Percentiles rank a stretch among this genome's conserved stretches.
Evolutionary conservation across 2,329 filamentous ascomycete species (phyloP).

Genomic region (Aspergillus sp.): DNA sequence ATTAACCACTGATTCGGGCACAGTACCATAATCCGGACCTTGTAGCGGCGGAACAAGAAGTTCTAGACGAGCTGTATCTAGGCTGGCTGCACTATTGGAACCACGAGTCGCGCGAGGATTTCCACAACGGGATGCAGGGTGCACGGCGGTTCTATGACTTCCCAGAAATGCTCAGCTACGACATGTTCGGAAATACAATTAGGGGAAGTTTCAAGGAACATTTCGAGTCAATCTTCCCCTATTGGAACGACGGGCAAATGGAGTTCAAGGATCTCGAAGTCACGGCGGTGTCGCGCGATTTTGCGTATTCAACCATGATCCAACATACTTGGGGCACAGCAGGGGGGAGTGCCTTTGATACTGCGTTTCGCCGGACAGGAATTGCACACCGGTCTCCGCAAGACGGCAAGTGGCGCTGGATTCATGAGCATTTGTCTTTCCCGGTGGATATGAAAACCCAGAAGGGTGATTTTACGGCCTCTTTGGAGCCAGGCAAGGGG

Average conservation of each 20-base stretch:
- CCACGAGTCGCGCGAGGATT: background rate
- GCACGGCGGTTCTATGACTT: background rate
- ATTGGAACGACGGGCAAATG: background rate
- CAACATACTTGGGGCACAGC: background rate
- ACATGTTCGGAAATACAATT: background rate
- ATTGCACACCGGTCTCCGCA: background rate
- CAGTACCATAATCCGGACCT: background rate
- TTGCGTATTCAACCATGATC: background rate
- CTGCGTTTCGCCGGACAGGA: background rate
- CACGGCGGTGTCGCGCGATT: background rate
- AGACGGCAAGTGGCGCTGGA: background rate
- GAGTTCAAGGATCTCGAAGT: background rate
- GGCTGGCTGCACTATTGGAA: background rate
- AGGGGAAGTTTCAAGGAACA: background rate
- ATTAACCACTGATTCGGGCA: no score
- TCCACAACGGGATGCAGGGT: background rate
- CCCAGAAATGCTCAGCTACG: background rate
- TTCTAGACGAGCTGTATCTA: background rate
- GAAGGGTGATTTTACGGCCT: background rate
- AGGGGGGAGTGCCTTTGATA: background rate
- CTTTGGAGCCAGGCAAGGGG: background rate
- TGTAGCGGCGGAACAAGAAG: background rate
- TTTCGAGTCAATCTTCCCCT: background rate
- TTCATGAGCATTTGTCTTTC: background rate
- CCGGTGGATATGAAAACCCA: background rate